These are phyloP conservation scores for Pythium pyrilobum DNA, from an alignment of 352 stramenopile genomes.

Conservation along the genomic window DNA sequence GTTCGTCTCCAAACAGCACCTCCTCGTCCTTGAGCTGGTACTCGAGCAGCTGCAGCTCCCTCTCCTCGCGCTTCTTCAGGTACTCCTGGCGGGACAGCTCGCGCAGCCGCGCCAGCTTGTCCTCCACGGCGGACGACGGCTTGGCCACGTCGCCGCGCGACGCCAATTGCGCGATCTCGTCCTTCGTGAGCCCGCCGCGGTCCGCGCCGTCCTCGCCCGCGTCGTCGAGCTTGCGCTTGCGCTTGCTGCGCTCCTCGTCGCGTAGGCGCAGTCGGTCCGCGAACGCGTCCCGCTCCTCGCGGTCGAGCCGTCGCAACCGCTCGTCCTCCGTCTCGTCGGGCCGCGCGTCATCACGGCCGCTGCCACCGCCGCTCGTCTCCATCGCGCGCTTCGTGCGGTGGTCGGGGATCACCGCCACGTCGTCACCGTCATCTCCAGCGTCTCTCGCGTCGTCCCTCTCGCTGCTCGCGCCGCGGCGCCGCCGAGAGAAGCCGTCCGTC, in stretches of 20 bases:
- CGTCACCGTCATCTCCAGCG: slow-evolving; percentile 11
- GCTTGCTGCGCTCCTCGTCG: slow-evolving; percentile 70
- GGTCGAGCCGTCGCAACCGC: slow-evolving; percentile 46
- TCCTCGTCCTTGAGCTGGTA: slow-evolving; percentile 72
- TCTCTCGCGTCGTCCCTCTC: background rate
- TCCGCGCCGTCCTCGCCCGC: slow-evolving; percentile 21
- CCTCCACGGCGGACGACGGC: slow-evolving; percentile 25
- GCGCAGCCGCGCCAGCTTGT: slow-evolving; percentile 75
- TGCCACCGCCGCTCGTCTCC: background rate
- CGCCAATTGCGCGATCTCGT: slow-evolving; percentile 83
- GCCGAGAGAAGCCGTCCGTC: slow-evolving; percentile 23
- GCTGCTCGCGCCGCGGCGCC: slow-evolving; percentile 10
- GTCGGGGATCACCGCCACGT: slow-evolving; percentile 19
- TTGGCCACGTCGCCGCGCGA: slow-evolving; percentile 55
- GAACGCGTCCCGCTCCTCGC: slow-evolving; percentile 77
- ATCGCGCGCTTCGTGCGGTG: slow-evolving; percentile 17
- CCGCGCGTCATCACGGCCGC: background rate
- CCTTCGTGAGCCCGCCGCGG: slow-evolving; percentile 39
- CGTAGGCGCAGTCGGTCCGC: slow-evolving; percentile 68
- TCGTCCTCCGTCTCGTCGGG: slow-evolving; percentile 31
- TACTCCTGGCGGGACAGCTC: slow-evolving; percentile 95
- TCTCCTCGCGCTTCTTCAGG: slow-evolving; percentile 96
- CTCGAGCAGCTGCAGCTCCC: slow-evolving; percentile 94
- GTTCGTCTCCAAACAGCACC: slow-evolving; percentile 73
- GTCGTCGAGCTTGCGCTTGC: slow-evolving; percentile 38